A percentile compares a stretch with the other conserved stretches of the same genome.
Evolutionary conservation across 2,329 filamentous ascomycete species (phyloP).

Genomic region (Pestalotiopsis sp.): DNA sequence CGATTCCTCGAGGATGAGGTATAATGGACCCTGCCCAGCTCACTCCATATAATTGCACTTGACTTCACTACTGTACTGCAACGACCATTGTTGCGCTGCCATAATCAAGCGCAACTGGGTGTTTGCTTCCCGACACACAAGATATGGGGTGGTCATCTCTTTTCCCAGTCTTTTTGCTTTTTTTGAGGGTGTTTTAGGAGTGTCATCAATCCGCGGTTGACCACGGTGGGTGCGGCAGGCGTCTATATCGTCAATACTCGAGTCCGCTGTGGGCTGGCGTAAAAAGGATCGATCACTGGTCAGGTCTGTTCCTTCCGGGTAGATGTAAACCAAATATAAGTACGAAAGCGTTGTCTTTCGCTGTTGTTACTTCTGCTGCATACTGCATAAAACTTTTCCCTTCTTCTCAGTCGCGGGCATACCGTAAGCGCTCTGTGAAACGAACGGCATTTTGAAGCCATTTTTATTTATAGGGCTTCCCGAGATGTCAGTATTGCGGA

Average conservation of each 20-base stretch:
- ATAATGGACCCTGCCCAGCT: conserved; percentile 28
- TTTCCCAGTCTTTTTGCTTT: not conserved
- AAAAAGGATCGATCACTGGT: conserved; percentile 3
- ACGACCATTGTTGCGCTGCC: not conserved
- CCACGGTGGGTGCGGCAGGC: conserved; percentile 3
- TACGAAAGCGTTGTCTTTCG: conserved; percentile 4
- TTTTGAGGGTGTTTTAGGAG: not conserved
- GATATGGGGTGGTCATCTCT: not conserved
- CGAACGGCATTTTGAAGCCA: not conserved
- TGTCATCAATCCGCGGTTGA: conserved; percentile 5
- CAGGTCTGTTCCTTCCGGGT: not conserved
- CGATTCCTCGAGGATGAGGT: conserved; percentile 97
- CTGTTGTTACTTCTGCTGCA: not conserved
- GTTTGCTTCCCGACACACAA: not conserved
- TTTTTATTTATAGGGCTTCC: not conserved
- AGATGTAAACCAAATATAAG: conserved; percentile 7
- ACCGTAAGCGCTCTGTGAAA: not conserved
- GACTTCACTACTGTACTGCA: not conserved
- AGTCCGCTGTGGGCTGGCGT: conserved; percentile 3
- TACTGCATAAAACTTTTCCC: not conserved
- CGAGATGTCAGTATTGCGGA: too few relatives aligned
- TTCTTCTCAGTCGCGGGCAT: not conserved
- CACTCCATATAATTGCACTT: not conserved
- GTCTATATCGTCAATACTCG: not conserved
- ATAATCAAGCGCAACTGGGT: not conserved